A percentile compares a stretch with the other conserved stretches of the same genome.
phyloP scores from a whole-genome alignment of 345 rosid genomes.

The Arabis hirsuta region DNA sequence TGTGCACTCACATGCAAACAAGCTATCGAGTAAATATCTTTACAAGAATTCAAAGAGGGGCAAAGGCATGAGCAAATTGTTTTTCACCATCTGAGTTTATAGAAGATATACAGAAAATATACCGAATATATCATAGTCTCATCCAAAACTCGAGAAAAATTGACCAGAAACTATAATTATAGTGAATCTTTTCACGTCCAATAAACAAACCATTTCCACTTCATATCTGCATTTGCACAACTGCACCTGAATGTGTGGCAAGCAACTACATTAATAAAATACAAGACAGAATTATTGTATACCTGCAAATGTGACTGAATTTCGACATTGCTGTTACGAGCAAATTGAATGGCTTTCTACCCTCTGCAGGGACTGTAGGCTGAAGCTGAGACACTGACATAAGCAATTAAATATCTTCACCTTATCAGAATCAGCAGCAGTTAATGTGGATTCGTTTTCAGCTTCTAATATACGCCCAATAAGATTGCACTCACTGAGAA shows the following conservation, averaged over 20 bases:
- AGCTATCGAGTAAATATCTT: slow-evolving; percentile 14
- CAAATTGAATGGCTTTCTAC: slow-evolving; percentile 68
- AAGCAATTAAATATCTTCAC: slow-evolving; percentile 45
- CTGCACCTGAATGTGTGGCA: slow-evolving; percentile 10
- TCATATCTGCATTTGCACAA: slow-evolving; percentile 16
- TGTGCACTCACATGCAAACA: not conserved
- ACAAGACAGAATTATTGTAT: slow-evolving; percentile 2
- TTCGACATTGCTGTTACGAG: slow-evolving; percentile 64
- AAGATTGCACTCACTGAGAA: slow-evolving; percentile 75
- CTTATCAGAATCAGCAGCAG: slow-evolving; percentile 58
- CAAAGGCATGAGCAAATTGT: slow-evolving; percentile 1
- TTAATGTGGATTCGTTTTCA: slow-evolving; percentile 57
- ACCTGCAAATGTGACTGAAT: slow-evolving; percentile 81
- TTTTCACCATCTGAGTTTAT: slow-evolving; percentile 5
- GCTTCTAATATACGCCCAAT: slow-evolving; percentile 76
- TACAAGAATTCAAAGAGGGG: slow-evolving; percentile 14
- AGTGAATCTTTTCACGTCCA: not conserved
- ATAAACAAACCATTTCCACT: slow-evolving; percentile 14
- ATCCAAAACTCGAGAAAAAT: slow-evolving; percentile 1
- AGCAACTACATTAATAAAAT: slow-evolving; percentile 9
- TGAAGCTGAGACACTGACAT: slow-evolving; percentile 3
- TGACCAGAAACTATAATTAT: not conserved
- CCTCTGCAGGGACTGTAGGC: slow-evolving; percentile 65
- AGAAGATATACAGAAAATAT: not conserved
- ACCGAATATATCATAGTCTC: not conserved